phyloP scores from a whole-genome alignment of 140 eudicot genomes.

The Senecio squalidus region DNA sequence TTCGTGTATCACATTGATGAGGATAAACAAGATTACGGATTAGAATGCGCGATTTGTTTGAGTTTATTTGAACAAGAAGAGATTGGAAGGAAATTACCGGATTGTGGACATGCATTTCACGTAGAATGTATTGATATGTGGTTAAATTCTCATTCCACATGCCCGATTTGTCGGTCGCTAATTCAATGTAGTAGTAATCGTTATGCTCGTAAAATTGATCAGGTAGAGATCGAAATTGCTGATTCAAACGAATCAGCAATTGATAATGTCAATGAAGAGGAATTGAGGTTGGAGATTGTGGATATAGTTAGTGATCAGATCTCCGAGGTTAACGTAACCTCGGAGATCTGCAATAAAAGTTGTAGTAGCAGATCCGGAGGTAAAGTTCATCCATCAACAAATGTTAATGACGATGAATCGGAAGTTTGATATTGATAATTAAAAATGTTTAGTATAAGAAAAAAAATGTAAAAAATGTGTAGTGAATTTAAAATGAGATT shows the following conservation, averaged over 20 bases:
- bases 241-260: background rate
- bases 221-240: conserved; percentile 1
- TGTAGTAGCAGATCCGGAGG: conserved; percentile 31
- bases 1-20: conserved; percentile 28
- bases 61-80: conserved; percentile 57
- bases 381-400: conserved; percentile 35
- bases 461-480: conserved; percentile 16
- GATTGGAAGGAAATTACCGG: conserved; percentile 43
- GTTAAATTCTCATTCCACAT: conserved; percentile 57
- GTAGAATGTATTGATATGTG: conserved; percentile 84
- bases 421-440: conserved; percentile 10
- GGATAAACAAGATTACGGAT: conserved; percentile 6
- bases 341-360: conserved; percentile 11
- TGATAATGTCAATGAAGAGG: background rate
- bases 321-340: conserved; percentile 17
- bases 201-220: conserved; percentile 11
- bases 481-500: conserved; percentile 28
- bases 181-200: conserved; percentile 7
- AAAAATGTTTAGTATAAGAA: background rate
- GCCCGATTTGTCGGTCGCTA: conserved; percentile 60
- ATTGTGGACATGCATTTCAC: conserved; percentile 66
- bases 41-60: conserved; percentile 67
- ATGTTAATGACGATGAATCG: conserved; percentile 18
- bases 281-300: conserved; percentile 14
- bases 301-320: background rate